phyloP scores from a whole-genome alignment of 75 land plant species.

The Cunninghamia lanceolata region DNA sequence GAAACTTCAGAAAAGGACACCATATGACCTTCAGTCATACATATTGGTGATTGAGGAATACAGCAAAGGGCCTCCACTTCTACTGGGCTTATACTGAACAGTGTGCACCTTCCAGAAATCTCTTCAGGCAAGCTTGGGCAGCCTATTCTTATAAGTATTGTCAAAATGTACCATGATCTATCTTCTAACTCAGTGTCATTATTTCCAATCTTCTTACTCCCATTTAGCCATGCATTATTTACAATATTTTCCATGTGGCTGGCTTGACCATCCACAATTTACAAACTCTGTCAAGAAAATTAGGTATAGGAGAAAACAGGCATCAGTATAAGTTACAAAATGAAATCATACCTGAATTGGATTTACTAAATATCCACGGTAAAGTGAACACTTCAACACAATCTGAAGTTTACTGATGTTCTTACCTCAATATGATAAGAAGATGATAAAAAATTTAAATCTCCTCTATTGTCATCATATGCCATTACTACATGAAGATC shows the following conservation, averaged over 20 bases:
- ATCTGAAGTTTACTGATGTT: neutral
- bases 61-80: conserved; percentile 10
- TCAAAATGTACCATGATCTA: conserved; percentile 9
- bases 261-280: neutral
- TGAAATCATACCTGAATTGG: neutral
- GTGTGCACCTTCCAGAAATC: neutral
- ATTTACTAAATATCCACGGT: neutral
- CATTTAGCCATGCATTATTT: neutral
- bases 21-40: conserved; percentile 7
- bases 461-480: neutral
- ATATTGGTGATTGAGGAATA: conserved; percentile 8
- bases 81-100: neutral
- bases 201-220: neutral
- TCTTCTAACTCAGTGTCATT: neutral
- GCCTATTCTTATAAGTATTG: conserved; percentile 5
- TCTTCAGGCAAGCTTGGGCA: conserved; percentile 1
- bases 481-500: neutral
- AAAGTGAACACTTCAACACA: neutral
- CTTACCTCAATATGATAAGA: neutral
- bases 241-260: neutral
- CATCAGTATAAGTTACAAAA: neutral
- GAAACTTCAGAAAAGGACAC: neutral
- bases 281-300: neutral
- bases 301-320: neutral
- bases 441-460: neutral